Evolutionary conservation across 768 basidiomycete species (phyloP).

Genomic region (Agrocybe pediades): DNA sequence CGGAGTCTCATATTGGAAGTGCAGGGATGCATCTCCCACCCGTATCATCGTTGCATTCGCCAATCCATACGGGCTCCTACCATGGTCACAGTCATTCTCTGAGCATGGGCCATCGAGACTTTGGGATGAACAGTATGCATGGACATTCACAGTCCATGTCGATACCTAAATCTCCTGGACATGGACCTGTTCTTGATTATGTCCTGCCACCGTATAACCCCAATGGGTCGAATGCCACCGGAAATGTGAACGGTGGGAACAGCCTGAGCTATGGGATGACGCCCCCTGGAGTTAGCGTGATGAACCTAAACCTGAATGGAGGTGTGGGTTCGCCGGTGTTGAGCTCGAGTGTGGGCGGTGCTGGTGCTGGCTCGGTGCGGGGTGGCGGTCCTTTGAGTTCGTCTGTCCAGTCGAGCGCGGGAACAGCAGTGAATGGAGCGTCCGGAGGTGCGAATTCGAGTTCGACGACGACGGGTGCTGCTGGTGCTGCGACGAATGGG

Average conservation of each 20-base stretch:
- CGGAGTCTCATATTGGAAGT: constrained; percentile 2
- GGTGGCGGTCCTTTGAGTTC: constrained; percentile 3
- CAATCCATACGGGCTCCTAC: constrained; percentile 1
- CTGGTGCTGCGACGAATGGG: neutral
- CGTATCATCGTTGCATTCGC: constrained; percentile 12
- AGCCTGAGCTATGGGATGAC: constrained; percentile 8
- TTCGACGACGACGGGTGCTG: neutral
- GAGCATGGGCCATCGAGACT: neutral
- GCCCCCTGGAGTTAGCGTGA: constrained; percentile 1
- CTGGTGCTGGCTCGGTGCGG: neutral
- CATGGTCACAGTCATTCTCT: constrained; percentile 3
- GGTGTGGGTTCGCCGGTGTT: neutral
- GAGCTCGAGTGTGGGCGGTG: neutral
- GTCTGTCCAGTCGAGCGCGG: neutral
- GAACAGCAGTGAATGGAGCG: neutral
- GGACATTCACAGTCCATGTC: neutral
- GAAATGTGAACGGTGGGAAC: neutral
- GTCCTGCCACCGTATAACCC: neutral
- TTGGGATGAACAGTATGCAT: neutral
- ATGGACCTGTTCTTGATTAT: neutral
- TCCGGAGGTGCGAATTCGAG: neutral
- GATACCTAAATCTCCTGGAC: neutral
- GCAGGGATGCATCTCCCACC: constrained; percentile 11
- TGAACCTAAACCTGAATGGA: neutral
- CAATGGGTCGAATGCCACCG: neutral